phyloP scores from a whole-genome alignment of 192 early-diverging fungal species.

The Gigaspora rosea region DNA sequence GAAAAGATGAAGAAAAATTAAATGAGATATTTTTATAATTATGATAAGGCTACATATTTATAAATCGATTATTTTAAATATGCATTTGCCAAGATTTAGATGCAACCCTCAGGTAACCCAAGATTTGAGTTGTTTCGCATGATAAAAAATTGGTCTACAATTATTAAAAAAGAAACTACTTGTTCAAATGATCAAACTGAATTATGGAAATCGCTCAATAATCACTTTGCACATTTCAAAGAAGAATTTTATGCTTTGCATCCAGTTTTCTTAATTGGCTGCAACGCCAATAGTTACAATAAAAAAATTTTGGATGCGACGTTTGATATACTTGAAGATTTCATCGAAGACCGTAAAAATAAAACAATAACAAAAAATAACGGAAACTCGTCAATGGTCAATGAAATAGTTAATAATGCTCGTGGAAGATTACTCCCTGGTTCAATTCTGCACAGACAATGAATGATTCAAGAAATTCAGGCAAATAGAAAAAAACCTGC shows the following conservation, averaged over 20 bases:
- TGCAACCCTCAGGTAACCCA: background rate
- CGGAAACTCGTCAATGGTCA: background rate
- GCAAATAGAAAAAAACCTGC: background rate
- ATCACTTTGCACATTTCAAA: background rate
- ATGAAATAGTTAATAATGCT: background rate
- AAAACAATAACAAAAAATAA: background rate
- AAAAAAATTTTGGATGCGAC: background rate
- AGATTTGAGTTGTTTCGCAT: background rate
- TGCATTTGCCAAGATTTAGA: background rate
- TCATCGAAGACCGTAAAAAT: background rate
- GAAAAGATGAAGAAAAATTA: slow-evolving; percentile 27
- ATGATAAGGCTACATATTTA: background rate
- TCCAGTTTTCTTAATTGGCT: background rate
- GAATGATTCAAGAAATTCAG: background rate
- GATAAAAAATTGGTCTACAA: background rate
- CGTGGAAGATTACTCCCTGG: slow-evolving; percentile 3
- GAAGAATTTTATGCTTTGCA: background rate
- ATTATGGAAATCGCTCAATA: background rate
- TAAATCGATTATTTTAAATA: no score
- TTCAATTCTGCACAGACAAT: background rate
- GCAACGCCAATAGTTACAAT: background rate
- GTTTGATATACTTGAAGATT: slow-evolving; percentile 5
- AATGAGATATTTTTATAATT: background rate
- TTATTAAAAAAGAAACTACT: background rate
- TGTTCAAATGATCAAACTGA: slow-evolving; percentile 3